A percentile compares a stretch with the other conserved stretches of the same genome.
These are phyloP conservation scores for Trichoderma afroharzianum DNA, from an alignment of 2,329 filamentous ascomycete genomes.

Conservation along the genomic window DNA sequence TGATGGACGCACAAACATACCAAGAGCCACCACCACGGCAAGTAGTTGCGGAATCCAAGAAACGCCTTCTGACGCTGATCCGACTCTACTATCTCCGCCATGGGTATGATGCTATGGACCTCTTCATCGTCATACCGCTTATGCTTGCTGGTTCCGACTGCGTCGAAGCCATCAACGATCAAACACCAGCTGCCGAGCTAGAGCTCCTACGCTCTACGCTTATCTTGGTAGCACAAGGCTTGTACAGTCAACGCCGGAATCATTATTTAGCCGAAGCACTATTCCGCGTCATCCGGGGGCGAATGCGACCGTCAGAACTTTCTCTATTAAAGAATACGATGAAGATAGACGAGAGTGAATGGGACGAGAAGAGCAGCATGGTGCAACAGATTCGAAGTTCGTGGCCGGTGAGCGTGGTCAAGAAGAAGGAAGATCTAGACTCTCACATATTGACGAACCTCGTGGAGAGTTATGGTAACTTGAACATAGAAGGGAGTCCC, in stretches of 20 bases:
- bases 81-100: constrained; percentile 25
- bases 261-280: constrained; percentile 33
- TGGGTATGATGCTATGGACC: constrained; percentile 22
- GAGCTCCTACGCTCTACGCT: neutral
- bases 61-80: constrained; percentile 20
- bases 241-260: constrained; percentile 32
- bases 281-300: constrained; percentile 32
- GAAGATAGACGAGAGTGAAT: constrained; percentile 22
- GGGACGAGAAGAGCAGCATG: constrained; percentile 21
- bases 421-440: constrained; percentile 27
- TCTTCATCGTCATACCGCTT: constrained; percentile 30
- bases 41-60: neutral
- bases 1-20: neutral
- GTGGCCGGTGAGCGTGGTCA: constrained; percentile 31
- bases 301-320: constrained; percentile 26
- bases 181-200: neutral
- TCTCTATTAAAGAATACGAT: neutral
- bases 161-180: neutral
- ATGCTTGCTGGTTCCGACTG: constrained; percentile 22
- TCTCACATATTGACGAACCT: constrained; percentile 19
- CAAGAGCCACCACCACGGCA: neutral
- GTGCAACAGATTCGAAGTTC: constrained; percentile 28
- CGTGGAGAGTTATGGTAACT: neutral
- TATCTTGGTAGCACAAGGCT: constrained; percentile 32
- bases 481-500: neutral